A percentile compares a stretch with the other conserved stretches of the same genome.
These are phyloP conservation scores for Suillus clintonianus DNA, from an alignment of 768 basidiomycete genomes.

Conservation along the genomic window DNA sequence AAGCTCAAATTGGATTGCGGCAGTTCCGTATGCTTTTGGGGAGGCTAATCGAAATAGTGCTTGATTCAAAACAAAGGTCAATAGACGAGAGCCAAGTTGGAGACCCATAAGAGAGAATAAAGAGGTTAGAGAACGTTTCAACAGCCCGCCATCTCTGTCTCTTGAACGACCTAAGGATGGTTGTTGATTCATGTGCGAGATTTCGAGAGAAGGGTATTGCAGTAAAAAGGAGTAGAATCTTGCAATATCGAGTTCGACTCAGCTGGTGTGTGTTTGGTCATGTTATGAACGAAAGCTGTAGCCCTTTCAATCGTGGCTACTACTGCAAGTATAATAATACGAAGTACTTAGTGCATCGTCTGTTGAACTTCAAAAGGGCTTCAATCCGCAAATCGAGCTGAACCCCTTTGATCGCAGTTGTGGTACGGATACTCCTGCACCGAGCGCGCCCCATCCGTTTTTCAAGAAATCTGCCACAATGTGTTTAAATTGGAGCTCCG, in stretches of 20 bases:
- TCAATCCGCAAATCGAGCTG: too few relatives aligned
- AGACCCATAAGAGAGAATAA: slow-evolving; percentile 76
- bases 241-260: background rate
- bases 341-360: too few relatives aligned
- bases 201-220: background rate
- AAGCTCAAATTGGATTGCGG: slow-evolving; percentile 93
- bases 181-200: background rate
- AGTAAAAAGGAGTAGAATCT: too few relatives aligned
- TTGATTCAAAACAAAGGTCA: slow-evolving; percentile 92
- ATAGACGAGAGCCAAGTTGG: slow-evolving; percentile 79
- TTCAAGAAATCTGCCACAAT: too few relatives aligned
- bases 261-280: background rate
- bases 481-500: too few relatives aligned
- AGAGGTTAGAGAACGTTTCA: slow-evolving; percentile 39
- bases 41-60: slow-evolving; percentile 80
- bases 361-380: too few relatives aligned
- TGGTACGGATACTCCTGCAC: too few relatives aligned
- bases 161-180: background rate
- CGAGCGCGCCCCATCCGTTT: too few relatives aligned
- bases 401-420: too few relatives aligned
- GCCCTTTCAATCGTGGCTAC: background rate
- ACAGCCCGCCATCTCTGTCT: slow-evolving; percentile 15
- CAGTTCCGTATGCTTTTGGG: slow-evolving; percentile 85
- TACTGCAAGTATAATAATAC: too few relatives aligned
- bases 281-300: background rate